These are phyloP conservation scores for Rhizopogon vesiculosus DNA, from an alignment of 768 basidiomycete genomes.

Conservation along the genomic window DNA sequence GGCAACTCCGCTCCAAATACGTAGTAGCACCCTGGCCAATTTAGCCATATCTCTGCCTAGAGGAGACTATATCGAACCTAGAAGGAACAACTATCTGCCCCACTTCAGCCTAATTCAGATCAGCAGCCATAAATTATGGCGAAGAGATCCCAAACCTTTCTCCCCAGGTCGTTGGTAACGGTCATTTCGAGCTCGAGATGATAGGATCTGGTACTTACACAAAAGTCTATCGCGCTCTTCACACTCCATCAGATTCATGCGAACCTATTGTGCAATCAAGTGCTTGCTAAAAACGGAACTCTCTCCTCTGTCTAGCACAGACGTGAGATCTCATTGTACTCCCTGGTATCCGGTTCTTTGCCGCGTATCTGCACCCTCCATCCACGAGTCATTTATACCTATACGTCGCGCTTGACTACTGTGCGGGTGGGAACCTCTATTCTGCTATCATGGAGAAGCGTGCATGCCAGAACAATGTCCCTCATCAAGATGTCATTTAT, in stretches of 20 bases:
- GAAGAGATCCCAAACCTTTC: slow-evolving; percentile 43
- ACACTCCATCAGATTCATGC: slow-evolving; percentile 35
- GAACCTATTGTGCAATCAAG: slow-evolving; percentile 66
- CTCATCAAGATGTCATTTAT: slow-evolving; percentile 61
- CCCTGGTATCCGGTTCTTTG: slow-evolving; percentile 43
- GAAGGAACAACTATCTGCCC: too few species aligned
- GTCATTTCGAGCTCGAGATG: slow-evolving; percentile 53
- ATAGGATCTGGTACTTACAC: slow-evolving; percentile 73
- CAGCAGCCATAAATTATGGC: neutral
- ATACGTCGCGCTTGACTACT: slow-evolving; percentile 57
- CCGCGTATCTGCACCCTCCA: slow-evolving; percentile 68
- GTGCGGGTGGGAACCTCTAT: slow-evolving; percentile 64
- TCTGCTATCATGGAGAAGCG: slow-evolving; percentile 56
- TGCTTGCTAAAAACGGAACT: slow-evolving; percentile 59
- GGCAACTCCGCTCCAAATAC: too few species aligned
- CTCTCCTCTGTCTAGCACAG: slow-evolving; percentile 47
- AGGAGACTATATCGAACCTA: too few species aligned
- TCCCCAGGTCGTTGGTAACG: slow-evolving; percentile 40
- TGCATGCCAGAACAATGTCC: slow-evolving; percentile 51
- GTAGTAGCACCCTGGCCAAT: too few species aligned
- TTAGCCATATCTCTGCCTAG: too few species aligned
- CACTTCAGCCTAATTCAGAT: neutral
- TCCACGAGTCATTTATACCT: slow-evolving; percentile 43
- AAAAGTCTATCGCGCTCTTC: slow-evolving; percentile 69
- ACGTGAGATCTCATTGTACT: slow-evolving; percentile 60